These are phyloP conservation scores for Starmera caribaea DNA, from an alignment of 805 yeast species.

Conservation along the genomic window DNA sequence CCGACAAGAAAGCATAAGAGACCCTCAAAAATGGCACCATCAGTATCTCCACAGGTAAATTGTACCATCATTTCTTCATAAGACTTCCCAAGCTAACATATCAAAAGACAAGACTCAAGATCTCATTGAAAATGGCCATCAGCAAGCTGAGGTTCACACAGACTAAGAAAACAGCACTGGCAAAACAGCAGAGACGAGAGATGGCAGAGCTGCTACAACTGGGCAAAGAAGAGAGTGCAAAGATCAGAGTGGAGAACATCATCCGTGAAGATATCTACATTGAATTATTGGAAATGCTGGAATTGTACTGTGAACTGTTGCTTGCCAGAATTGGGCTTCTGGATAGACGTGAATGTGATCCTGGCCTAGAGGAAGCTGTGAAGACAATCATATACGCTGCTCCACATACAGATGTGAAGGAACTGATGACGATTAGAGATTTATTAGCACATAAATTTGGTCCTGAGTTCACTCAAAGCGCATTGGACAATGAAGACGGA, in stretches of 20 bases:
- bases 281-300: slow-evolving; percentile 70
- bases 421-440: slow-evolving; percentile 51
- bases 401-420: slow-evolving; percentile 69
- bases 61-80: not conserved
- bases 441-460: slow-evolving; percentile 56
- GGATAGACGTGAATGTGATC: slow-evolving; percentile 22
- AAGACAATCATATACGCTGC: slow-evolving; percentile 60
- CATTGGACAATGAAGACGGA: slow-evolving; percentile 38
- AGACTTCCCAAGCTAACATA: not conserved
- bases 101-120: slow-evolving; percentile 21
- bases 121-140: slow-evolving; percentile 49
- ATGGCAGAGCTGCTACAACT: slow-evolving; percentile 58
- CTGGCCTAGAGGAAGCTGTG: slow-evolving; percentile 51
- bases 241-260: slow-evolving; percentile 73
- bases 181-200: slow-evolving; percentile 65
- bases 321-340: slow-evolving; percentile 65
- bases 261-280: slow-evolving; percentile 74
- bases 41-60: slow-evolving; percentile 20
- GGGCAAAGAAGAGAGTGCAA: slow-evolving; percentile 77
- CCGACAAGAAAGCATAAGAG: too few species aligned
- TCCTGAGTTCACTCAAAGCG: slow-evolving; percentile 42
- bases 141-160: slow-evolving; percentile 60
- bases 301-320: slow-evolving; percentile 72
- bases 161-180: slow-evolving; percentile 58
- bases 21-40: slow-evolving; percentile 16